A percentile compares a stretch with the other conserved stretches of the same genome.
These are phyloP conservation scores for Penicillium taxi DNA, from an alignment of 495 filamentous ascomycete genomes.

Conservation along the genomic window DNA sequence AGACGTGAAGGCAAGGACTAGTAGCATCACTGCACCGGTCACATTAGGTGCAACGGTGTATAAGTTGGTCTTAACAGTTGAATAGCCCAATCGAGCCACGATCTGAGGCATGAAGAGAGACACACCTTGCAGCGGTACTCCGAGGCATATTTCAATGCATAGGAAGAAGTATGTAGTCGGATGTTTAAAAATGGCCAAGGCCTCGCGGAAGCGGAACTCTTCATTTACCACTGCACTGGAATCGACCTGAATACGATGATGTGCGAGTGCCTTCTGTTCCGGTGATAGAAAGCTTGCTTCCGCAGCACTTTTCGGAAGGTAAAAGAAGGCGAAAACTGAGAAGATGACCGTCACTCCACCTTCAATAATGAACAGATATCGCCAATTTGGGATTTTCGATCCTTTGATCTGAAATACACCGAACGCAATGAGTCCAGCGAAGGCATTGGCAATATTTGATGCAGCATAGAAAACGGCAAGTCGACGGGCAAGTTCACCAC, in stretches of 20 bases:
- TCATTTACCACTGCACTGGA: conserved; percentile 62
- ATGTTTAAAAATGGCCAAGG: conserved; percentile 52
- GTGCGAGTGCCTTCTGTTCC: conserved; percentile 58
- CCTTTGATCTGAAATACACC: conserved; percentile 66
- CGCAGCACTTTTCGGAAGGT: conserved; percentile 54
- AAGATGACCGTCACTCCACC: conserved; percentile 56
- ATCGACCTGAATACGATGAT: conserved; percentile 62
- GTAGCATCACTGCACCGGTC: conserved; percentile 55
- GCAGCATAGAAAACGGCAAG: conserved; percentile 71
- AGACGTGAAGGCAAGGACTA: conserved; percentile 56
- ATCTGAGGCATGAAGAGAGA: conserved; percentile 65
- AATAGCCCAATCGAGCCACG: conserved; percentile 51
- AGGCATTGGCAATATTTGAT: conserved; percentile 61
- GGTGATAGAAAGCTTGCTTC: conserved; percentile 53
- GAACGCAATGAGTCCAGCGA: conserved; percentile 61
- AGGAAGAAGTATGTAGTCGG: conserved; percentile 54
- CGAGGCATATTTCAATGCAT: conserved; percentile 61
- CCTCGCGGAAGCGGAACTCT: conserved; percentile 54
- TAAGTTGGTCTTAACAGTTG: conserved; percentile 60
- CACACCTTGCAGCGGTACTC: conserved; percentile 62
- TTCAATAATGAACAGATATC: conserved; percentile 70
- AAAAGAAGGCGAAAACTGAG: conserved; percentile 56
- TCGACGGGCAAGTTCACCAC: conserved; percentile 66
- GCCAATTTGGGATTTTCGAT: conserved; percentile 46
- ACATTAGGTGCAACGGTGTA: conserved; percentile 67